Conservation (phyloP, 2,329 filamentous ascomycete genomes). For the Fusarium equiseti region DNA sequence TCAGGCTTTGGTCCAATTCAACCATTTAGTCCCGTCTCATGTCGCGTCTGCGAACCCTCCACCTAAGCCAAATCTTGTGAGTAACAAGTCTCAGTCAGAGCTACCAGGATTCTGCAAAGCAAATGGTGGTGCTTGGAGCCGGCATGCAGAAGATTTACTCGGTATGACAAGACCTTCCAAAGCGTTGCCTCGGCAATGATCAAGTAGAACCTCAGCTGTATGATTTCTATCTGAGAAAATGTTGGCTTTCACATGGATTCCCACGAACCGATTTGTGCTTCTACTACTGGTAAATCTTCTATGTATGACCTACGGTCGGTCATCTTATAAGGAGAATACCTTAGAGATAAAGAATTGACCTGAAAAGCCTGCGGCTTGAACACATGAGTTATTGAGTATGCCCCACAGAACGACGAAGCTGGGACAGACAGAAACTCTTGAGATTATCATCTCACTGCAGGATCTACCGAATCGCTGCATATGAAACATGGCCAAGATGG, state of each 20-base stretch:
- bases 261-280: not conserved
- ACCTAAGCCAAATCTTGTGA: not conserved
- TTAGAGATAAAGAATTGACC: not conserved
- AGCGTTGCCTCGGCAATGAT: slow-evolving; percentile 18
- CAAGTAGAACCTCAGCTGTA: not conserved
- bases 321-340: not conserved
- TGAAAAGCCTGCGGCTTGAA: not conserved
- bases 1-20: slow-evolving; percentile 56
- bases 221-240: not conserved
- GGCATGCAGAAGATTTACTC: slow-evolving; percentile 75
- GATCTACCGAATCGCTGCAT: not conserved
- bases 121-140: slow-evolving; percentile 75
- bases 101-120: slow-evolving; percentile 62
- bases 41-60: slow-evolving; percentile 4
- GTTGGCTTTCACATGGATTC: not conserved
- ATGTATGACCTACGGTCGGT: not conserved
- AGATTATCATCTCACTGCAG: not conserved
- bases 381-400: not conserved
- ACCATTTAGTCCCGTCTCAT: slow-evolving; percentile 42
- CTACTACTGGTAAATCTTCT: not conserved
- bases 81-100: slow-evolving; percentile 11
- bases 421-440: not conserved
- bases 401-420: no score
- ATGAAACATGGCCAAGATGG: not conserved
- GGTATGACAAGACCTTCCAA: slow-evolving; percentile 67